Base-by-base conservation (phyloP, 495 filamentous ascomycete species). In the Hypomontagnella submonticulosa region DNA sequence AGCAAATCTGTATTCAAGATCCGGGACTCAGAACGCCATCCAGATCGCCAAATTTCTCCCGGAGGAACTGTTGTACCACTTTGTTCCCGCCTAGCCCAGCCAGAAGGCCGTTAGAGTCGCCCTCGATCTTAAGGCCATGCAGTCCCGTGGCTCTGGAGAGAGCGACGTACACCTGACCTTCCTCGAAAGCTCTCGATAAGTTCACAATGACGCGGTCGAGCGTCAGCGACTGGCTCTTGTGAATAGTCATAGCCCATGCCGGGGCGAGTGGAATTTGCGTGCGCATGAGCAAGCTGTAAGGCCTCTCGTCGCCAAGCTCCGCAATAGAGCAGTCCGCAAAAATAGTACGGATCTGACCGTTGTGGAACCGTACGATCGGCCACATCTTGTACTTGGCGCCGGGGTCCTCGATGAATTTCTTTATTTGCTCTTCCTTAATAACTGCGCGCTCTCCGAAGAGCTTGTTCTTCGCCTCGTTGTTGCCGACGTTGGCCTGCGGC, bases 151-250 rank as follows among this genome's bases (percentile, higher is more conserved):
- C 95, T 64, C 95, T 83, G 46, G 85, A 89, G 12, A 93, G 77
- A 16, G 90, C 90, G 11, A 93, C 90, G 67, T 93, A 93, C 0
- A 86, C 88, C 70, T 92, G 94, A 0, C 93, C 93, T 70, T 94
- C 94, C 71, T 97, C 93, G 70, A 97, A 99, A 2, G 92, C 90
- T 42, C 80, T 84, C 0, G 89, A 88, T 3, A 99, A 77, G 70
- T 97, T 88, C 9, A 99, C 92, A 59, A 96, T 92, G 7, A 97
- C 94, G 1, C 92, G 84, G 51, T 97, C 91, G 27, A 99, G 82
- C 18, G 95, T 97, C 71, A 97, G 92, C 4, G 93, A 93, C 73
- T 99, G 94, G 2, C 92, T 90, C 77, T 97, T 97, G 81, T 99
- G 94, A 50, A 97, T 96, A 0, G 89, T 93, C 46, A 99, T 77